Conservation (phyloP, 495 filamentous ascomycete genomes). For the Neurospora terricola region DNA sequence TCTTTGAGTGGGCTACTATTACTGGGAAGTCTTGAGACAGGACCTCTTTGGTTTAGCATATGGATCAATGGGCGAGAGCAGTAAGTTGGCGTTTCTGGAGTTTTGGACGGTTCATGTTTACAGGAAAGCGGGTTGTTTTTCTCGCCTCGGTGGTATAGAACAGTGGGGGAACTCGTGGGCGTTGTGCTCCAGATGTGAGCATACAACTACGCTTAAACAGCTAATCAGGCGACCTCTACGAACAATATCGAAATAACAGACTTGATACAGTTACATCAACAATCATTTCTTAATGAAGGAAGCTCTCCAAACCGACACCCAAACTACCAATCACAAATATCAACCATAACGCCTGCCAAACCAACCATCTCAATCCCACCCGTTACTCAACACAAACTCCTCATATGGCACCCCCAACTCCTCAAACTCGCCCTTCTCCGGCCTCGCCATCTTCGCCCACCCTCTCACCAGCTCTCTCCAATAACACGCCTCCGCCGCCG, state of each 20-base stretch:
- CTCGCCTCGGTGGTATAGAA: background rate
- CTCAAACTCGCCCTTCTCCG: slow-evolving; percentile 24
- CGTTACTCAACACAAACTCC: slow-evolving; percentile 28
- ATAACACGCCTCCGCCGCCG: slow-evolving; percentile 44
- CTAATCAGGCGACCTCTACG: background rate
- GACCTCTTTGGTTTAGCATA: background rate
- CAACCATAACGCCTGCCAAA: background rate
- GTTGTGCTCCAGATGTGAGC: background rate
- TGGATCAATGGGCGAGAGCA: background rate
- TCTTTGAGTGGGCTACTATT: slow-evolving; percentile 14
- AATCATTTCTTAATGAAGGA: background rate
- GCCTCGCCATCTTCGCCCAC: slow-evolving; percentile 32
- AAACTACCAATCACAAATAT: background rate
- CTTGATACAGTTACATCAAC: background rate
- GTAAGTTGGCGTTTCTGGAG: background rate
- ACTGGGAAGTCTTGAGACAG: background rate
- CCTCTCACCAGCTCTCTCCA: slow-evolving; percentile 40
- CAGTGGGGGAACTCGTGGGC: background rate
- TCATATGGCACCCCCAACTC: slow-evolving; percentile 29
- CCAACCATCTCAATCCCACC: background rate
- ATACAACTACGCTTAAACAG: background rate
- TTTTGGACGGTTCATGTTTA: background rate
- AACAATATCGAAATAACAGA: background rate
- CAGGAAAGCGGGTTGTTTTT: background rate
- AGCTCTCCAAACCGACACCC: background rate